Evolutionary conservation across 805 yeast genomes (phyloP).

Genomic region (Ogataea minuta): DNA sequence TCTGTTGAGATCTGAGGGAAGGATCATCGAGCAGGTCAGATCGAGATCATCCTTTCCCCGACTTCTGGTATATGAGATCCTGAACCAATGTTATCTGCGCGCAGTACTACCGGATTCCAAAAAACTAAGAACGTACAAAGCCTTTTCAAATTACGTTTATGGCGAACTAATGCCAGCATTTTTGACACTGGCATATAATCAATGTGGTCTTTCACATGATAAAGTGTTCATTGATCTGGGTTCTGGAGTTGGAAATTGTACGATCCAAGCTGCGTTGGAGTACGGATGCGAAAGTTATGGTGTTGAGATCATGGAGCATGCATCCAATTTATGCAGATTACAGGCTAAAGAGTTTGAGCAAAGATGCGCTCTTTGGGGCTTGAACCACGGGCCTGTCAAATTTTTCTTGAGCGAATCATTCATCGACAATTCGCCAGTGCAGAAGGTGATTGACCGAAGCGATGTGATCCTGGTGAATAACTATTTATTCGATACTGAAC

Average conservation of each 20-base stretch:
- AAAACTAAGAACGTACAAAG: conserved; percentile 67
- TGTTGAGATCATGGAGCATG: conserved; percentile 84
- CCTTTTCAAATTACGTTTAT: conserved; percentile 87
- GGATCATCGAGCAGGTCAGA: conserved; percentile 19
- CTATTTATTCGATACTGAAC: conserved; percentile 73
- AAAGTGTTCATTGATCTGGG: conserved; percentile 83
- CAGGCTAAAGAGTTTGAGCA: conserved; percentile 59
- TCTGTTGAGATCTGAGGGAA: conserved; percentile 35
- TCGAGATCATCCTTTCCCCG: conserved; percentile 33
- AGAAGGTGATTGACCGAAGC: conserved; percentile 52
- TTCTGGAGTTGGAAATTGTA: conserved; percentile 92
- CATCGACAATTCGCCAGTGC: conserved; percentile 59
- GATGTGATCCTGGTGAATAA: conserved; percentile 80
- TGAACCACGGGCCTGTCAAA: conserved; percentile 53
- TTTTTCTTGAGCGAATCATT: conserved; percentile 71
- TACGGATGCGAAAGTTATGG: conserved; percentile 85
- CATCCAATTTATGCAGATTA: conserved; percentile 60
- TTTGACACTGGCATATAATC: conserved; percentile 59
- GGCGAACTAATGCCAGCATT: conserved; percentile 87
- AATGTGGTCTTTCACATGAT: conserved; percentile 52
- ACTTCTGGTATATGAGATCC: conserved; percentile 59
- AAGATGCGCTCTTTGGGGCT: conserved; percentile 62
- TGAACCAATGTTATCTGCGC: conserved; percentile 72
- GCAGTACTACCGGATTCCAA: conserved; percentile 72
- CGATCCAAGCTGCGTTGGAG: conserved; percentile 84